Evolutionary conservation across 208 protist species (phyloP).

Genomic region (Porcisia hertigi): DNA sequence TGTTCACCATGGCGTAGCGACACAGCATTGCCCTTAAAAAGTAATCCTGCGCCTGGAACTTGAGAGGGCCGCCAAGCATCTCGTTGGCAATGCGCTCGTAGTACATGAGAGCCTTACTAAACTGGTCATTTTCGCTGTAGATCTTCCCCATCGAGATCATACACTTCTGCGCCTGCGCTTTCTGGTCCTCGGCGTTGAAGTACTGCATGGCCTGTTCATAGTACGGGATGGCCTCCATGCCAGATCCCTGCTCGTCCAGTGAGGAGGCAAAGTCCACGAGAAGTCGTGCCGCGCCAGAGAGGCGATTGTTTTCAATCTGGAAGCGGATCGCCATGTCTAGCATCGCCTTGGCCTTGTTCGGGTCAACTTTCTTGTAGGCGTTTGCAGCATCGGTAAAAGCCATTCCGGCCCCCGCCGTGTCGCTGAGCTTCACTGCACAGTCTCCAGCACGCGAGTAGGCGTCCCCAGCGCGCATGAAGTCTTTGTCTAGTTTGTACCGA

Average conservation of each 20-base stretch:
- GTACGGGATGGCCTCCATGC: conserved; percentile 65
- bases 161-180: conserved; percentile 74
- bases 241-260: conserved; percentile 50
- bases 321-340: conserved; percentile 67
- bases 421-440: conserved; percentile 68
- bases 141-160: conserved; percentile 83
- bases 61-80: conserved; percentile 77
- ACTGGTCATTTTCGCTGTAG: conserved; percentile 75
- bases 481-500: conserved; percentile 75
- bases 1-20: conserved; percentile 68
- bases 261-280: conserved; percentile 76
- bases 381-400: conserved; percentile 64
- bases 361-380: conserved; percentile 64
- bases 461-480: conserved; percentile 75
- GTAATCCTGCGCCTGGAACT: conserved; percentile 88
- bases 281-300: conserved; percentile 61
- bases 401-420: conserved; percentile 37
- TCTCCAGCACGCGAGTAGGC: conserved; percentile 71
- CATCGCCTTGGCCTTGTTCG: conserved; percentile 54
- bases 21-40: conserved; percentile 85
- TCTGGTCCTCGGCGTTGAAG: conserved; percentile 83
- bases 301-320: conserved; percentile 77
- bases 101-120: conserved; percentile 76
- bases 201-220: conserved; percentile 84
- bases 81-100: conserved; percentile 77